Base-by-base conservation (phyloP, 192 early-diverging fungal genomes). In the Coemansia sp. region DNA sequence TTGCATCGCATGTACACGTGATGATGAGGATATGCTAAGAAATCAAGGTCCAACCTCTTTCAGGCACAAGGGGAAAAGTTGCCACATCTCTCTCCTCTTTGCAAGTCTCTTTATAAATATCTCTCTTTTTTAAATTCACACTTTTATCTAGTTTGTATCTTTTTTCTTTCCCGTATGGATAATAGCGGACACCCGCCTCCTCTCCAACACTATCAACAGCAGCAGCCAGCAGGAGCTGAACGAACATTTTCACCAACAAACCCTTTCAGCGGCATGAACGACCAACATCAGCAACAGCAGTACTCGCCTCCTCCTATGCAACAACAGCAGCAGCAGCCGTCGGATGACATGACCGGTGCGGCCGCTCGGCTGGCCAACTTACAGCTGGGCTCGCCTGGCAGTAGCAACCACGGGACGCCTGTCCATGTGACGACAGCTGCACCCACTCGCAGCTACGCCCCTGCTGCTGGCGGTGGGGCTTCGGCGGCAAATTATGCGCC, bases 321-420 rank as follows among this genome's bases (percentile, higher is more conserved):
- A 10, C 73, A 68, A 47, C 73, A 58, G 16, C 65, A 60, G 8
- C 72, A 68, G 55, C 73, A 58, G 36, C 60, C 49, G 7, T 61
- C 47, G 15, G 67, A 69, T 66, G 73, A 80, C n/a, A 68, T 72
- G 73, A 46, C 69, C 1, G 52, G 43, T 58, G 75, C 71, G 7
- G 72, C 72, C 15, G 66, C 80, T 3, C 57, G 80, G 13, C 69
- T 83, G 68, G 80, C 80, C 27, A 83, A 78, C 57, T 73, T 83
- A 64, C 80, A 83, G 72, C 73, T 83, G 12, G 70, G 64, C 27
- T 44, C 70, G 62, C 70, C 62, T 31, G 39, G 62, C 9, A 49
- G 62, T 53, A 68, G 13, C 12, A 29, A 36, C 46, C 69, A 67
- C 47, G 58, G 67, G 58, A 73, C 57, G 3, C 71, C 64, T 15